Evolutionary conservation across 768 basidiomycete species (phyloP).

Genomic region (Botryobasidium botryosum): DNA sequence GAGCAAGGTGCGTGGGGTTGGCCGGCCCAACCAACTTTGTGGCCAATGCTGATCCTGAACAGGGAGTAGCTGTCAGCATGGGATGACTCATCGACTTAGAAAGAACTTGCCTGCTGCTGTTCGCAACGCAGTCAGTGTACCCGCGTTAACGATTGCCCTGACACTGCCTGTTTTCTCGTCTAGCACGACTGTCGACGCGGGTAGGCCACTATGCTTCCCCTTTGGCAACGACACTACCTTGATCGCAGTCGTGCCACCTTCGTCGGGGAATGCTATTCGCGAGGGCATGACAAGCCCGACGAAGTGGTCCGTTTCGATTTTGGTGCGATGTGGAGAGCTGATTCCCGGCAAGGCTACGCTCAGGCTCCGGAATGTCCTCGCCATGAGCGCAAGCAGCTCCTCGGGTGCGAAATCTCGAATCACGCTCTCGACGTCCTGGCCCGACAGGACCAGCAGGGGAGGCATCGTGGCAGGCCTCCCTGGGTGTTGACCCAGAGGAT

Average conservation of each 20-base stretch:
- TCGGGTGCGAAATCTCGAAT: slow-evolving; percentile 28
- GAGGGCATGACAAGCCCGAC: slow-evolving; percentile 75
- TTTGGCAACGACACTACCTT: slow-evolving; percentile 70
- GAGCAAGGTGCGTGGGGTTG: slow-evolving; percentile 26
- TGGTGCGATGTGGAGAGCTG: slow-evolving; percentile 41
- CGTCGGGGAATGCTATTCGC: slow-evolving; percentile 34
- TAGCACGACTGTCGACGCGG: slow-evolving; percentile 59
- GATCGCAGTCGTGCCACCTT: no score
- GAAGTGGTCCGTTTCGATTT: slow-evolving; percentile 35
- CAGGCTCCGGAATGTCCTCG: slow-evolving; percentile 35
- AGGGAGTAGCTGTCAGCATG: slow-evolving; percentile 1
- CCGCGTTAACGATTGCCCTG: slow-evolving; percentile 65
- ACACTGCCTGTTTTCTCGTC: slow-evolving; percentile 51
- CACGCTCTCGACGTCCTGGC: slow-evolving; percentile 37
- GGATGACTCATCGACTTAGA: not conserved
- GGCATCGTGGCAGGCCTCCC: slow-evolving; percentile 18
- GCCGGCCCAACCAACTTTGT: slow-evolving; percentile 25
- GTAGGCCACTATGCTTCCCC: slow-evolving; percentile 38
- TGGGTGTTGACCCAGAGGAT: no score
- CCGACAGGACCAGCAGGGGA: slow-evolving; percentile 40
- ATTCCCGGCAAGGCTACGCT: slow-evolving; percentile 10
- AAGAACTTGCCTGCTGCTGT: slow-evolving; percentile 54
- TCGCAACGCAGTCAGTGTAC: slow-evolving; percentile 57
- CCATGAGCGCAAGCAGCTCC: slow-evolving; percentile 40
- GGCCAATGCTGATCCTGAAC: slow-evolving; percentile 49